Evolutionary conservation across 2,329 filamentous ascomycete species (phyloP).

Genomic region (Boeremia exigua): DNA sequence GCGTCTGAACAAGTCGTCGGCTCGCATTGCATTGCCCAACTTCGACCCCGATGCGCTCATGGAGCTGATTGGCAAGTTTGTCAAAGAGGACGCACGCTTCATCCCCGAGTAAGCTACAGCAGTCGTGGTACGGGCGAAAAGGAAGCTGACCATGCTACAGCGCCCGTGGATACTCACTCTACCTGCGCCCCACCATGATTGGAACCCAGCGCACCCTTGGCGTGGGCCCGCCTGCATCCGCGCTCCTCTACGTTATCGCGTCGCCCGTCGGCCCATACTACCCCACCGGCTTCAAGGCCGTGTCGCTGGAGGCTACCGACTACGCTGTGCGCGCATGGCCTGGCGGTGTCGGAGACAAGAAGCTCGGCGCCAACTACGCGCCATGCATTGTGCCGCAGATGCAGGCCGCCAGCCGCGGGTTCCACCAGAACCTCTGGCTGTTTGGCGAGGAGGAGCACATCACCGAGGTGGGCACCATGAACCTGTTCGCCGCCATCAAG

Average conservation of each 20-base stretch:
- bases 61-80: conserved; percentile 80
- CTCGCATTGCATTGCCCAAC: conserved; percentile 90
- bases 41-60: conserved; percentile 78
- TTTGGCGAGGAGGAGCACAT: conserved; percentile 95
- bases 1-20: conserved; percentile 87
- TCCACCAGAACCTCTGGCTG: conserved; percentile 98
- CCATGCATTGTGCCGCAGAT: conserved; percentile 97
- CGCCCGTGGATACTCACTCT: conserved; percentile 85
- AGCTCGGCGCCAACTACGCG: conserved; percentile 98
- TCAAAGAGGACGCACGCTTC: conserved; percentile 83
- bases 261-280: conserved; percentile 98
- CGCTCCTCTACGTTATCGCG: conserved; percentile 92
- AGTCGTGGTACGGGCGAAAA: background rate
- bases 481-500: conserved; percentile 87
- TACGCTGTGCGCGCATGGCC: conserved; percentile 98
- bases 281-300: conserved; percentile 96
- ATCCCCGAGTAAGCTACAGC: conserved; percentile 72
- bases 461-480: conserved; percentile 99
- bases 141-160: conserved; percentile 41
- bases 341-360: conserved; percentile 96
- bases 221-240: conserved; percentile 88
- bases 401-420: conserved; percentile 86
- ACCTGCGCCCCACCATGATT: conserved; percentile 95
- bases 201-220: conserved; percentile 94
- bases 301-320: conserved; percentile 93